Conservation (phyloP, 768 basidiomycete genomes). For the Rossbeevera mucosa region DNA sequence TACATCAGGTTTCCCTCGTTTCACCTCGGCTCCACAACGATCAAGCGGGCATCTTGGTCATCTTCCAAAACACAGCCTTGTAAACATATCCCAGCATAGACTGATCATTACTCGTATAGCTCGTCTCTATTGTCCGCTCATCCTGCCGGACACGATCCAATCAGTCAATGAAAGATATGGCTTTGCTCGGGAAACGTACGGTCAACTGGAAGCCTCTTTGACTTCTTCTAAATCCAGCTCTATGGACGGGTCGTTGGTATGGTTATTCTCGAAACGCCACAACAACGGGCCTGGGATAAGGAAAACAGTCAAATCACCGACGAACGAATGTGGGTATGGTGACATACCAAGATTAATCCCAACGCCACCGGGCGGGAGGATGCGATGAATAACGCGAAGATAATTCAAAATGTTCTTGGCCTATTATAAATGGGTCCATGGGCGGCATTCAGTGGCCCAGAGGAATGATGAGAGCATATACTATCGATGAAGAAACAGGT, state of each 20-base stretch:
- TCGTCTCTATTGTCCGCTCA: slow-evolving; percentile 73
- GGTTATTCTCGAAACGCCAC: slow-evolving; percentile 96
- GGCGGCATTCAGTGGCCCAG: neutral
- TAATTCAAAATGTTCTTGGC: slow-evolving; percentile 92
- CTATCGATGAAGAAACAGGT: slow-evolving; percentile 99
- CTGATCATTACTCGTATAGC: slow-evolving; percentile 78
- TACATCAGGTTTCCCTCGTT: neutral
- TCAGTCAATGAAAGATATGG: neutral
- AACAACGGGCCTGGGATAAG: slow-evolving; percentile 66
- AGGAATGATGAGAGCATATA: slow-evolving; percentile 37
- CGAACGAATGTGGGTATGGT: neutral
- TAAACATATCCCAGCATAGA: slow-evolving; percentile 86
- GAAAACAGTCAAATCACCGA: neutral
- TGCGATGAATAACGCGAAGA: slow-evolving; percentile 74
- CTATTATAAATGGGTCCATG: slow-evolving; percentile 36
- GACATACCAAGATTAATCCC: slow-evolving; percentile 78
- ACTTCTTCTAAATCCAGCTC: slow-evolving; percentile 90
- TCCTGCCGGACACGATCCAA: slow-evolving; percentile 50
- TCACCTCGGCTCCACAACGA: too few species aligned
- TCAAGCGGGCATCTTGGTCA: slow-evolving; percentile 37
- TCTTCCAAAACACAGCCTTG: slow-evolving; percentile 81
- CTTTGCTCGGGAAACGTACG: slow-evolving; percentile 44
- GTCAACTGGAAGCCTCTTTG: slow-evolving; percentile 79
- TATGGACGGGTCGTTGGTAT: slow-evolving; percentile 71
- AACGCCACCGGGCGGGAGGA: slow-evolving; percentile 80